Base-by-base conservation (phyloP, 768 basidiomycete genomes). In the Russula abietina region DNA sequence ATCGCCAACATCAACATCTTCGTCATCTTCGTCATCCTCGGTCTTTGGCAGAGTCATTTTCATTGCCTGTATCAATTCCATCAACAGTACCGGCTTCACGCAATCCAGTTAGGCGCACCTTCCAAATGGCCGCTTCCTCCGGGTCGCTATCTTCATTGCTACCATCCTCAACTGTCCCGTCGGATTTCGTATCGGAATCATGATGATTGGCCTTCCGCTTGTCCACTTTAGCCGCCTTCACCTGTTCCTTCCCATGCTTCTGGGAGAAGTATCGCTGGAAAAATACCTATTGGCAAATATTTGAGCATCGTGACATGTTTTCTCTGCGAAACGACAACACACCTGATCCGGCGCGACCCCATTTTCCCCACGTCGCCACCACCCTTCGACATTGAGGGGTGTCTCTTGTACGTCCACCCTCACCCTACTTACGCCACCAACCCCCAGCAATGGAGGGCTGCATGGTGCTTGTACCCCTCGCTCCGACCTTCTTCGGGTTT, bases 331-430 rank as follows among this genome's bases (percentile, higher is more conserved):
- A 57, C 59, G 22, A 58, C 56, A 30, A 75, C 79, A 14, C 50
- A 90, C 87, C 79, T 96, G 91, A 71, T 98, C 95, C 19, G 85
- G 92, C 0, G 93, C 89, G 5, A 98, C 81, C 55, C 93, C 86
- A 58, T 83, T 80, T 26, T 77, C 79, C 67, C 79, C 82, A 72
- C 79, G 83, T 70, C 78, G 83, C 83, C 89, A 82, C 73, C 93
- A 97, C 55, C 72, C 77, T 50, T 83, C 83, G 43, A 88, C 85
- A 69, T 98, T 95, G 55, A 96, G 83, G 64, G 80, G 70, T 28
- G 70, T 71, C 3, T 76, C 73, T 53, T 74, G 75, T 33, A 80
- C 76, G 60, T 87, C 83, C 3, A 85, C 85, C 69, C 81, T 84
- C 50, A 84, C 71, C 46, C 93, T 80, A 75, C 88, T 91, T 45